phyloP scores from a whole-genome alignment of 345 rosid species.

The Heritiera fomes region DNA sequence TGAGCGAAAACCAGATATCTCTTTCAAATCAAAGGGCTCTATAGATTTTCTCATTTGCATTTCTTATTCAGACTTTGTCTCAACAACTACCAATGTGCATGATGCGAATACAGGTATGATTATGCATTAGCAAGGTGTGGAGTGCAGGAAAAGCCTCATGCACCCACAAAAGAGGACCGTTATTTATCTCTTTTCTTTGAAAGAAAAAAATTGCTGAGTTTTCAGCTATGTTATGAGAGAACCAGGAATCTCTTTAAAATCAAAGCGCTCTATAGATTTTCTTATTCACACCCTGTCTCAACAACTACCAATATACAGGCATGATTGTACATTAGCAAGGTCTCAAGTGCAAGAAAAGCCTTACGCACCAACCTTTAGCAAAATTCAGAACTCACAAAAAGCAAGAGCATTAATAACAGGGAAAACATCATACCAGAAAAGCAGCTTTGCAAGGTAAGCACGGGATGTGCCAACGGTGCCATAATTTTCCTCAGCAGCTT shows the following conservation, averaged over 20 bases:
- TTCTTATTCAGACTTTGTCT: background rate
- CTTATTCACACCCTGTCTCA: too few relatives aligned
- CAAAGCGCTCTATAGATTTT: too few relatives aligned
- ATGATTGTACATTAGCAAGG: too few relatives aligned
- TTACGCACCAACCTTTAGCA: too few relatives aligned
- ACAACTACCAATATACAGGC: too few relatives aligned
- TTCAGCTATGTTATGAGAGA: too few relatives aligned
- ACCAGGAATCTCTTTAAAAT: too few relatives aligned
- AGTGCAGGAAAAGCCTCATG: background rate
- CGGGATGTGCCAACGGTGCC: slow-evolving; percentile 63
- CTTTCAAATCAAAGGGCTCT: background rate
- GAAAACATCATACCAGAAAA: slow-evolving; percentile 62
- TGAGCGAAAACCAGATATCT: background rate
- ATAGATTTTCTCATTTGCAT: background rate
- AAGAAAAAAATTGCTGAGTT: too few relatives aligned
- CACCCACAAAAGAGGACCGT: background rate
- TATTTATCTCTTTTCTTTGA: too few relatives aligned
- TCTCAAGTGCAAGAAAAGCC: too few relatives aligned
- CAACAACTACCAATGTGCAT: background rate
- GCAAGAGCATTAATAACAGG: background rate
- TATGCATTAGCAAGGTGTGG: background rate
- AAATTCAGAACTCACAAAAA: too few relatives aligned
- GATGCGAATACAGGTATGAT: background rate
- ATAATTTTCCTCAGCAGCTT: slow-evolving; percentile 42
- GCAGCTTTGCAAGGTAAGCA: slow-evolving; percentile 89